Conservation (phyloP, 116 monocot genomes). For the Papilionanthe hybrid region DNA sequence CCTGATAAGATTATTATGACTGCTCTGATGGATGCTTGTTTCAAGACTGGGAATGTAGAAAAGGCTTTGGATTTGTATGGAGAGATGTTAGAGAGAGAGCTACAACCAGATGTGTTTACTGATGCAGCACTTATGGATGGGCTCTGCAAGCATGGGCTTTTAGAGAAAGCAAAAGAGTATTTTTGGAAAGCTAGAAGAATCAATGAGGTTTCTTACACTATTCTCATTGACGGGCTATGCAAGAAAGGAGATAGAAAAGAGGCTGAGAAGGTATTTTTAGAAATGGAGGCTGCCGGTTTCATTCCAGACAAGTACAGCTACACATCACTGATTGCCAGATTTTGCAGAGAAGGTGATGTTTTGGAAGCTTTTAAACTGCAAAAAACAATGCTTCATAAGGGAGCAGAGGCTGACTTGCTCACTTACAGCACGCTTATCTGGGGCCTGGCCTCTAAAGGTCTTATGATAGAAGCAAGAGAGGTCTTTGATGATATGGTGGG, state of each 20-base stretch:
- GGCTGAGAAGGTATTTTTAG: slow-evolving; percentile 13
- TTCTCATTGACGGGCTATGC: slow-evolving; percentile 25
- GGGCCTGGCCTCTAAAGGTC: slow-evolving; percentile 18
- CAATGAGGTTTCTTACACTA: slow-evolving; percentile 13
- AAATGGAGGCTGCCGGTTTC: slow-evolving; percentile 11
- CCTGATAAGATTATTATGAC: slow-evolving; percentile 14
- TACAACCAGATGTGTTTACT: slow-evolving; percentile 9
- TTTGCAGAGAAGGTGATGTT: slow-evolving; percentile 17
- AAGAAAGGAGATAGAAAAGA: slow-evolving; percentile 19
- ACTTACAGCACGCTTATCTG: slow-evolving; percentile 12
- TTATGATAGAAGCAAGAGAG: slow-evolving; percentile 21
- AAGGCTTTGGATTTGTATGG: slow-evolving; percentile 12
- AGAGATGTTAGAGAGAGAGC: slow-evolving; percentile 11
- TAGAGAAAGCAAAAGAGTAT: slow-evolving; percentile 14
- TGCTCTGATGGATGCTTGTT: slow-evolving; percentile 17
- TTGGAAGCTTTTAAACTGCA: slow-evolving; percentile 12
- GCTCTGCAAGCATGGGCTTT: slow-evolving; percentile 17
- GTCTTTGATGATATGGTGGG: slow-evolving; percentile 21
- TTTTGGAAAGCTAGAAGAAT: slow-evolving; percentile 8
- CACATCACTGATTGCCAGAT: slow-evolving; percentile 15
- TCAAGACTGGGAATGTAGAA: slow-evolving; percentile 12
- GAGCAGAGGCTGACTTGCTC: slow-evolving; percentile 3
- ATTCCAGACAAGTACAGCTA: slow-evolving; percentile 19
- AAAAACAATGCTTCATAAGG: slow-evolving; percentile 8
- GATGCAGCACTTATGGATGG: slow-evolving; percentile 12